phyloP scores from a whole-genome alignment of 1,284 basidiomycete species.

The Bjerkandera adusta region DNA sequence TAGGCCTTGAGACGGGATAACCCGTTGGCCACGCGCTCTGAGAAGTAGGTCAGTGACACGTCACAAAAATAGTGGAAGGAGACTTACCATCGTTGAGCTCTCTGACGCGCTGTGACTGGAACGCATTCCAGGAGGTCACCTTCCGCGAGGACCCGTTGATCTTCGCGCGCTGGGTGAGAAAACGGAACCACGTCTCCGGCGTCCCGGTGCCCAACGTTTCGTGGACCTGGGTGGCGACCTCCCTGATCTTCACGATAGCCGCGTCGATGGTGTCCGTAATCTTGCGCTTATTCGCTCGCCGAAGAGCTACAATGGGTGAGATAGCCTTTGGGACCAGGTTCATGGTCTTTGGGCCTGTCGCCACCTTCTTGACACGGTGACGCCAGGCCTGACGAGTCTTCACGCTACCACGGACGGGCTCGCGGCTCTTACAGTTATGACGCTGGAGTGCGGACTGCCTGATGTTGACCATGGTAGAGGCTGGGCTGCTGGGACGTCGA shows the following conservation, averaged over 20 bases:
- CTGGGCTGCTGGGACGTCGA: no score
- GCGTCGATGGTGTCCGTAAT: background rate
- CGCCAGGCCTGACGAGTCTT: no score
- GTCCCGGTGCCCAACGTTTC: background rate
- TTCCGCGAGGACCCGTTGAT: background rate
- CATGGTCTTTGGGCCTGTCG: no score
- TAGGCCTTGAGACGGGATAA: background rate
- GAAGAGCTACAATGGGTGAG: no score
- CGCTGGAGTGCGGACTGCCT: no score
- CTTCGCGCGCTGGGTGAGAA: background rate
- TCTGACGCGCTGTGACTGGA: background rate
- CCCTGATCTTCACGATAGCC: background rate
- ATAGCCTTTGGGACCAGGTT: no score
- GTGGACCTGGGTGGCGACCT: background rate
- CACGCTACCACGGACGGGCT: no score
- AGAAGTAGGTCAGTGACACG: background rate
- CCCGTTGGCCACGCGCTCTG: background rate
- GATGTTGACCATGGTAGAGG: no score
- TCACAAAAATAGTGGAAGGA: background rate
- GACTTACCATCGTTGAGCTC: background rate
- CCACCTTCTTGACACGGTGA: no score
- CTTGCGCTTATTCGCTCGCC: no score
- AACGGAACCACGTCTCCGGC: background rate
- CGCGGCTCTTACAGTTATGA: no score
- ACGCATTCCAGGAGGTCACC: background rate